Conservation (phyloP, 1,139 yeast species). For the Candida sp. region DNA sequence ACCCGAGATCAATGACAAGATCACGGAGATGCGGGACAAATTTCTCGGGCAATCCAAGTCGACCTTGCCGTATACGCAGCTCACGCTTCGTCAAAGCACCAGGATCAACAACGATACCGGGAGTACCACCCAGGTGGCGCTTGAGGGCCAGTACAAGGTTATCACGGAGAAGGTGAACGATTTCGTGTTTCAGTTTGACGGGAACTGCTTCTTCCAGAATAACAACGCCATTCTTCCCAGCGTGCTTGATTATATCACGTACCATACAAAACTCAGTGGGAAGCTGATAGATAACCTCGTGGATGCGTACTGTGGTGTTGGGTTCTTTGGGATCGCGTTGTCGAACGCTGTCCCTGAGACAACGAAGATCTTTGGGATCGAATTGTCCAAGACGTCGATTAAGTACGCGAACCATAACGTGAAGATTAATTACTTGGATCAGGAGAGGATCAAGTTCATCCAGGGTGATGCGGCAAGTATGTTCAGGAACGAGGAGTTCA, state of each 20-base stretch:
- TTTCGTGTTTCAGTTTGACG: slow-evolving; percentile 34
- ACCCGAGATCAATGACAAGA: slow-evolving; percentile 23
- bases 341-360: slow-evolving; percentile 26
- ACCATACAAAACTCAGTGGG: slow-evolving; percentile 21
- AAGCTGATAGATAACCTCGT: slow-evolving; percentile 32
- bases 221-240: slow-evolving; percentile 38
- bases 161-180: slow-evolving; percentile 36
- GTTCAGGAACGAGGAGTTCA: slow-evolving; percentile 31
- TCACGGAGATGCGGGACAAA: slow-evolving; percentile 2
- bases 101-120: slow-evolving; percentile 37
- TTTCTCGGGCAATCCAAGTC: background rate
- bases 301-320: slow-evolving; percentile 53
- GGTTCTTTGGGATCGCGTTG: slow-evolving; percentile 47
- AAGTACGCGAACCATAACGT: slow-evolving; percentile 46
- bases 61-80: slow-evolving; percentile 4
- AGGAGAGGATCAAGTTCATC: slow-evolving; percentile 34
- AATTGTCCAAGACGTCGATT: slow-evolving; percentile 35
- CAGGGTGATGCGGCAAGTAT: slow-evolving; percentile 43
- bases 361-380: slow-evolving; percentile 49
- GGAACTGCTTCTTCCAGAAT: slow-evolving; percentile 41
- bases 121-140: slow-evolving; percentile 27
- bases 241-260: slow-evolving; percentile 35
- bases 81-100: slow-evolving; percentile 37
- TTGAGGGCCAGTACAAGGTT: slow-evolving; percentile 26
- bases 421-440: slow-evolving; percentile 37